Evolutionary conservation across 768 basidiomycete species (phyloP), one percentile per base, ranked within the genome.

Genomic region (Rhodotorula babjevae): DNA sequence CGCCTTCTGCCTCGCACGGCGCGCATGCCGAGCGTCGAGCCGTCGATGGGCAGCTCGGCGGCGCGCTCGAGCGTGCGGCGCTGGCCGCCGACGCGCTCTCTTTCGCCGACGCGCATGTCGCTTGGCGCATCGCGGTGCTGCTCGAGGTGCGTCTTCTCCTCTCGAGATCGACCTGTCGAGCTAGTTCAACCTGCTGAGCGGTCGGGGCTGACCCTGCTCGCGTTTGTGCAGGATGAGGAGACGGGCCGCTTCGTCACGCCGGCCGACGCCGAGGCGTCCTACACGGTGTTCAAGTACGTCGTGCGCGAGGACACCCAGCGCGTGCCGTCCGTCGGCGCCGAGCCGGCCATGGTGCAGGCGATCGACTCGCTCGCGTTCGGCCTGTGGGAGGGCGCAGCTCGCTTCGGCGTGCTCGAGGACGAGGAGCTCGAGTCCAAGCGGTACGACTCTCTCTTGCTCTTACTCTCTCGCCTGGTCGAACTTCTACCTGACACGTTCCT

Each of bases 191-290:
- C n/a, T n/a, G n/a, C n/a, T n/a, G n/a, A n/a, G n/a, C n/a, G n/a
- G n/a, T n/a, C n/a, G n/a, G n/a, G n/a, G n/a, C n/a, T n/a, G n/a
- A n/a, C n/a, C n/a, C n/a, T n/a, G n/a, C n/a, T n/a, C n/a, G n/a
- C n/a, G n/a, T n/a, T n/a, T 44, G 81, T 82, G 21, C 80, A 80
- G 31, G 87, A 88, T 78, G 88, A 88, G 75, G 88, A 88, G 78
- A 74, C 85, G 50, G 89, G 87, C 11, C 83, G 86, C 77, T 68
- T 21, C 49, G 19, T 57, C 0, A 47, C 49, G 27, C 8, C 61
- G 18, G 27, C 21, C 36, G 63, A 68, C 44, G n/a, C 31, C 36
- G 61, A 71, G 47, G 10, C 44, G n/a, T 40, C 56, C 5, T 18
- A 16, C 4, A 56, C 56, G 2, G 12, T 72, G 36, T 62, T 67